Base-by-base conservation (phyloP, 768 basidiomycete species). In the Tulasnella sp. region DNA sequence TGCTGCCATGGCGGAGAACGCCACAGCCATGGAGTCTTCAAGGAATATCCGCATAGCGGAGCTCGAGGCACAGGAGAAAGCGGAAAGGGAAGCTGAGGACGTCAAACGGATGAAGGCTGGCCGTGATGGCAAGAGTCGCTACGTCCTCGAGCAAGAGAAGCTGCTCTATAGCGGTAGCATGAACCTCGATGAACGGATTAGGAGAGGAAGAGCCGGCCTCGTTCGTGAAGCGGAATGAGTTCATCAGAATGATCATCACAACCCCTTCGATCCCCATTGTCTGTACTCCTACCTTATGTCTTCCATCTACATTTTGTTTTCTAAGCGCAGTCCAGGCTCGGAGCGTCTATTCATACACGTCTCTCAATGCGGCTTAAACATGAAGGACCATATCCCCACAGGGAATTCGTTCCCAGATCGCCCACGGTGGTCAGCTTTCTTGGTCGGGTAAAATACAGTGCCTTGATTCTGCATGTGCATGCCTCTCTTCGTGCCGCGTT, bases 1-100 rank as follows among this genome's bases (percentile, higher is more conserved):
- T 41, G 97, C 95, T 0, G 93, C 96, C 6, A 99, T 99, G 97
- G 86, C 92, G 34, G 86, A 89, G 1, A 91, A 93, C 80, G 97
- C 97, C 0, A 85, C 88, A n/a, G 85, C 86, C 9, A 89, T 96
- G 87, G 89, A 90, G 72, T 85, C 86, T 0, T 92, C 96, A 72
- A 91, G 97, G 37, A 90, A 93, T 81, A 90, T 92, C 82, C 91
- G 94, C 31, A 87, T 99, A 14, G 88, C 91, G 3, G 87, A 88
- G 24, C 85, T 95, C 79, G 87, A 95, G 40, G 92, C 91, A 84
- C 91, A 91, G 84, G 96, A 98, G 85, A 93, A 92, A 84, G 92
- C 90, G 28, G 93, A 96, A 82, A 84, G 91, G 8, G 95, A 91
- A 83, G 91, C 88, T 34, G 94, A 96, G 81, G 93, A 92, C 82